Percentiles rank a stretch among this genome's conserved stretches.
Conservation (phyloP, 2,329 filamentous ascomycete species). For the Cercospora nicotianae region DNA sequence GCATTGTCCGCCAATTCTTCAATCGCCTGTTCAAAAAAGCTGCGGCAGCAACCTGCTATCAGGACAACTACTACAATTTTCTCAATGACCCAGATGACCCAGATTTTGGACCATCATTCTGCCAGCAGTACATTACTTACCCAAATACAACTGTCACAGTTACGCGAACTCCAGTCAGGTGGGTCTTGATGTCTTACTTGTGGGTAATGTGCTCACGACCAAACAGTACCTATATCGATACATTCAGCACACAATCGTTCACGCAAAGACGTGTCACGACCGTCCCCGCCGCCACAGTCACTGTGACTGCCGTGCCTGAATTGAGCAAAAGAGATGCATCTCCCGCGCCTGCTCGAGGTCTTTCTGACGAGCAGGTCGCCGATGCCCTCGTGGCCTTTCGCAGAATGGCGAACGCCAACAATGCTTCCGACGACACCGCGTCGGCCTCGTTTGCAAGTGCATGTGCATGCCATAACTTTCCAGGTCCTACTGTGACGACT, state of each 20-base stretch:
- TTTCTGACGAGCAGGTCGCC: neutral
- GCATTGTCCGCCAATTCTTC: slow-evolving; percentile 28
- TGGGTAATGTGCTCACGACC: neutral
- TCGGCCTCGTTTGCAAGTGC: slow-evolving; percentile 37
- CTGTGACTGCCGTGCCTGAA: slow-evolving; percentile 19
- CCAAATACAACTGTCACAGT: slow-evolving; percentile 30
- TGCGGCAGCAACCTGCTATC: slow-evolving; percentile 20
- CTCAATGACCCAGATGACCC: slow-evolving; percentile 24
- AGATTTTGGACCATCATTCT: slow-evolving; percentile 32
- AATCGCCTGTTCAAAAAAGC: slow-evolving; percentile 29
- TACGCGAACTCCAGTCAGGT: slow-evolving; percentile 36
- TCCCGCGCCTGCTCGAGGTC: slow-evolving; percentile 18
- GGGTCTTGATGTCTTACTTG: slow-evolving; percentile 9
- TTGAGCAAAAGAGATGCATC: slow-evolving; percentile 27
- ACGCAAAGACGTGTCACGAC: slow-evolving; percentile 25
- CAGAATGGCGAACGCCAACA: slow-evolving; percentile 17
- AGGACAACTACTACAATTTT: slow-evolving; percentile 32
- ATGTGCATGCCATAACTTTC: slow-evolving; percentile 35
- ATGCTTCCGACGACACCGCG: slow-evolving; percentile 21
- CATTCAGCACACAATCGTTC: slow-evolving; percentile 26
- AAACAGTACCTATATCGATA: slow-evolving; percentile 24
- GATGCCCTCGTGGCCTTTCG: slow-evolving; percentile 28
- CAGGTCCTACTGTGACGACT: slow-evolving; percentile 29
- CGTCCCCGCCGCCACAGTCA: slow-evolving; percentile 32
- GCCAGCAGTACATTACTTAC: slow-evolving; percentile 31